These are phyloP conservation scores for Scenedesmus sp. DNA, from an alignment of 163 green algal species.

Conservation along the genomic window DNA sequence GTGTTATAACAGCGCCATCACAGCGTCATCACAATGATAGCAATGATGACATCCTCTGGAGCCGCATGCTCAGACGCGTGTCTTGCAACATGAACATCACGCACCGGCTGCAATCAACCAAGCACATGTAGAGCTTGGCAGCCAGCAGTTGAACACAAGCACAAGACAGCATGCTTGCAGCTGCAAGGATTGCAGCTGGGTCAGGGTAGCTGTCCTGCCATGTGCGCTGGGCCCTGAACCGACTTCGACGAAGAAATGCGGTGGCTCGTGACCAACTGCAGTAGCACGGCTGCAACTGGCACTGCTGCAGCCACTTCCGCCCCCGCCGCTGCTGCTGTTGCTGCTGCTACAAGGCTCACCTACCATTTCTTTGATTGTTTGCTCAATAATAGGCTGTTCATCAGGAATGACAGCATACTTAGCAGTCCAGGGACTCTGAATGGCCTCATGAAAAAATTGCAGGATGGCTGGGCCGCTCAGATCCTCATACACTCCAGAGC, in stretches of 20 bases:
- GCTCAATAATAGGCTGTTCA: slow-evolving; percentile 86
- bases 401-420: slow-evolving; percentile 91
- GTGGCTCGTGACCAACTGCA: background rate
- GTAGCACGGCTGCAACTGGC: background rate
- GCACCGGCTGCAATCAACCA: no score
- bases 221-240: no score
- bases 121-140: no score
- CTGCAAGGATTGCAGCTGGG: background rate
- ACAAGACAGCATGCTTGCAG: no score
- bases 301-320: background rate
- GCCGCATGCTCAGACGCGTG: background rate
- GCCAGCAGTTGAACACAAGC: background rate
- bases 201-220: no score
- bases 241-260: background rate
- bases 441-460: slow-evolving; percentile 89
- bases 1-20: background rate
- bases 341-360: background rate
- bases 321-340: background rate
- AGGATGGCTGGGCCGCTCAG: slow-evolving; percentile 90
- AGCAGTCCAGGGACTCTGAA: slow-evolving; percentile 84
- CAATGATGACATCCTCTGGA: no score
- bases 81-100: no score
- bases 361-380: slow-evolving; percentile 84
- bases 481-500: slow-evolving; percentile 87
- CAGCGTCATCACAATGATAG: background rate